A percentile compares a stretch with the other conserved stretches of the same genome.
Evolutionary conservation across 495 filamentous ascomycete genomes (phyloP).

Genomic region (Margaritispora aquatica): DNA sequence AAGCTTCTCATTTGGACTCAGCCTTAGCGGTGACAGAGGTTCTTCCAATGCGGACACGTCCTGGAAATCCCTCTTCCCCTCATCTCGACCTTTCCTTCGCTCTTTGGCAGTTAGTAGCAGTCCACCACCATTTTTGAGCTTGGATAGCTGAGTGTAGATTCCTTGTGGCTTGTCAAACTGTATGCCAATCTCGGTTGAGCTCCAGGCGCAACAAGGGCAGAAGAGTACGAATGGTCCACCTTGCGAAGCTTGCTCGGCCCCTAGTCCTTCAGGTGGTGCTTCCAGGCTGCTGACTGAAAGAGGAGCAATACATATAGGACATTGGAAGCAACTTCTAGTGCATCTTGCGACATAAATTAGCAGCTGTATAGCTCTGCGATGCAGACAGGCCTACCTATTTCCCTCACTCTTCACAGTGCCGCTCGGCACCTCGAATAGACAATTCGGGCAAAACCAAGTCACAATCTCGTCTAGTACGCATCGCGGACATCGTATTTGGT

Average conservation of each 20-base stretch:
- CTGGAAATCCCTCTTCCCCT: conserved; percentile 28
- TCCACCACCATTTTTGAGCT: conserved; percentile 47
- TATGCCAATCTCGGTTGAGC: conserved; percentile 79
- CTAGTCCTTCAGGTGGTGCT: conserved; percentile 20
- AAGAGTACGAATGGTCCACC: conserved; percentile 68
- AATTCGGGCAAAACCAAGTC: conserved; percentile 92
- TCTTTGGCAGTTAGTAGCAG: conserved; percentile 27
- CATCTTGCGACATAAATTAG: conserved; percentile 53
- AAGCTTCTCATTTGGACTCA: conserved; percentile 20
- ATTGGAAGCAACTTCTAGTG: conserved; percentile 90
- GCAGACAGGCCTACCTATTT: conserved; percentile 56
- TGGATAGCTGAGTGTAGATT: conserved; percentile 73
- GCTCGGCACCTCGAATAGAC: conserved; percentile 89
- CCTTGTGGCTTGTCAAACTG: conserved; percentile 81
- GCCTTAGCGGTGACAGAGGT: conserved; percentile 2
- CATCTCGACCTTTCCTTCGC: conserved; percentile 35
- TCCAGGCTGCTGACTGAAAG: conserved; percentile 66
- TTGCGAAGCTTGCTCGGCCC: conserved; percentile 32
- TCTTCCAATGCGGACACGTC: neutral
- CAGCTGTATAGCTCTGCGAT: neutral
- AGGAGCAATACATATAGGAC: conserved; percentile 80
- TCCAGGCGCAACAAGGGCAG: conserved; percentile 91
- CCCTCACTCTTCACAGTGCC: conserved; percentile 86
- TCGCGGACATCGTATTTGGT: conserved; percentile 86
- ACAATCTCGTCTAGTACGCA: conserved; percentile 91